Base-by-base conservation (phyloP, 2,329 filamentous ascomycete genomes). In the Domatiomyces globalis region DNA sequence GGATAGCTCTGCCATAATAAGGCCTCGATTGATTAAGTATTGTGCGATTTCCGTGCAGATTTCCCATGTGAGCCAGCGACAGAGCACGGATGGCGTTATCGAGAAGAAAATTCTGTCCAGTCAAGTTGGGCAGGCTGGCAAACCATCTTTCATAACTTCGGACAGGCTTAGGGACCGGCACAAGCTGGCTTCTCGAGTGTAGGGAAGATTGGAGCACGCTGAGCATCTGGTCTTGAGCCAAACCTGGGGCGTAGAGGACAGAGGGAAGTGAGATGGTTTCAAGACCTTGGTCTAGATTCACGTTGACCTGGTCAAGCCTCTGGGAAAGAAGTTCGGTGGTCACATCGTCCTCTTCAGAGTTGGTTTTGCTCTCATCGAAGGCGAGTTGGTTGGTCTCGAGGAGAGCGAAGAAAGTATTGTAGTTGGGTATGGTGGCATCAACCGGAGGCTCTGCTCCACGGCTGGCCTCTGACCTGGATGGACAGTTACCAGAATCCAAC, bases 1-100 rank as follows among this genome's bases (percentile, higher is more conserved):
- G 49, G 12, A 70, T 56, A 1, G 66, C 61, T 18, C 62, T 50
- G 4, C 63, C 61, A 51, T 69, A 68, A 45, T 61, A 62, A n/a
- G 57, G 59, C 36, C 63, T 58, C 9, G 64, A 63, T 45, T 62
- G 56, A 50, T 62, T 56, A 6, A 66, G 53, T 2, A 53, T 56
- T 1, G 36, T 19, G 39, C 64, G 60, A 10, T 54, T 53, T 46
- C 54, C 49, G 27, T 63, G 57, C 3, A 56, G 49, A 19, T 61
- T 57, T 6, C 61, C 62, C 46, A 66, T 56, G 52, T 65, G 64
- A 8, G 63, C 59, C 9, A 62, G 53, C 18, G 62, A 63, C 25
- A 66, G 55, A 46, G 62, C 62, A 46, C 60, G 60, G 19, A 66
- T 49, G 1, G 63, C 55, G 49, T 51, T 39, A 46, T 61, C 59